These are phyloP conservation scores for Pelagophyceae sp. DNA, from an alignment of 352 stramenopile species.

Conservation along the genomic window DNA sequence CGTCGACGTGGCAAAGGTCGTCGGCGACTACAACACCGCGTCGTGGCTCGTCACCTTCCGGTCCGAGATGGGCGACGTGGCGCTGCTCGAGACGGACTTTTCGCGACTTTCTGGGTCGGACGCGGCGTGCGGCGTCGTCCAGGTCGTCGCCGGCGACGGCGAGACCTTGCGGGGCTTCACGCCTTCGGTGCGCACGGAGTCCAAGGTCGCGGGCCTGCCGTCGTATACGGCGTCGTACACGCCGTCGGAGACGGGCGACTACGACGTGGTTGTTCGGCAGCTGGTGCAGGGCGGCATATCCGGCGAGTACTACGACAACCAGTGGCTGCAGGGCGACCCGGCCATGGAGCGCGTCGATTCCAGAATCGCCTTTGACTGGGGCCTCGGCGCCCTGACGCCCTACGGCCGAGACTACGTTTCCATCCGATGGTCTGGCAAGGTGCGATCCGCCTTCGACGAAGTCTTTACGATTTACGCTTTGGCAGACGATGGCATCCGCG, in stretches of 20 bases:
- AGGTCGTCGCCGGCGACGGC: conserved; percentile 55
- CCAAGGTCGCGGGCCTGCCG: conserved; percentile 79
- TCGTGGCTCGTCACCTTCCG: conserved; percentile 86
- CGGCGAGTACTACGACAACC: conserved; percentile 88
- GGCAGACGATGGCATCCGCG: conserved; percentile 76
- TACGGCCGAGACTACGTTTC: conserved; percentile 89
- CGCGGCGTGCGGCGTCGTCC: conserved; percentile 46
- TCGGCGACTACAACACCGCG: conserved; percentile 66
- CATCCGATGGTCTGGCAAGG: conserved; percentile 83
- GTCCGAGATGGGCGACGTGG: conserved; percentile 63
- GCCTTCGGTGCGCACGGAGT: conserved; percentile 55
- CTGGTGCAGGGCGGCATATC: conserved; percentile 73
- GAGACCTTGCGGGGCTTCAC: conserved; percentile 65
- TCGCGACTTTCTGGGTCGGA: conserved; percentile 57
- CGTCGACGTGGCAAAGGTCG: conserved; percentile 66
- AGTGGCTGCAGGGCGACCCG: conserved; percentile 80
- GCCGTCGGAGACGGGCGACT: conserved; percentile 55
- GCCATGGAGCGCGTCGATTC: conserved; percentile 72
- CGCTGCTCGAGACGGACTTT: conserved; percentile 49
- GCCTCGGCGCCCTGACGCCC: conserved; percentile 72
- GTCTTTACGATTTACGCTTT: conserved; percentile 80
- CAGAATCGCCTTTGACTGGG: conserved; percentile 75
- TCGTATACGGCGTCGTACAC: conserved; percentile 82
- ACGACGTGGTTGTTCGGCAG: conserved; percentile 77
- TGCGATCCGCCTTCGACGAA: conserved; percentile 62